Evolutionary conservation across 75 land plant species (phyloP).

Genomic region (Azolla pinnata): DNA sequence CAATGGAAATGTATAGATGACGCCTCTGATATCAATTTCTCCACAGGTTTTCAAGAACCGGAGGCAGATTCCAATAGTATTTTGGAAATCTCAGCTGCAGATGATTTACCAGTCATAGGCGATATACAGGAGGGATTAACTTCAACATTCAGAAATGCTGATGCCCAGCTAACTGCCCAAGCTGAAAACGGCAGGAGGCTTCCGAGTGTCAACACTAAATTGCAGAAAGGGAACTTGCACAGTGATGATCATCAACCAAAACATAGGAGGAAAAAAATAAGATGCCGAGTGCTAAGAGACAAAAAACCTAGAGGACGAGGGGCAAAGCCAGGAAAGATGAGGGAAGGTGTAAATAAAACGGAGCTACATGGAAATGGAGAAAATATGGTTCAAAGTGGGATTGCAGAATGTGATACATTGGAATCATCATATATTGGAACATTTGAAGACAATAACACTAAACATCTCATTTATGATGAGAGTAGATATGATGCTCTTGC

Average conservation of each 20-base stretch:
- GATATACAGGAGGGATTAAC: too few relatives aligned
- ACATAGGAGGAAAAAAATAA: background rate
- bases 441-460: background rate
- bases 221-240: background rate
- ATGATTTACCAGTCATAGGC: too few relatives aligned
- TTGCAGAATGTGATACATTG: background rate
- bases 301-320: background rate
- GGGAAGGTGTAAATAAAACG: background rate
- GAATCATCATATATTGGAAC: background rate
- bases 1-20: too few relatives aligned
- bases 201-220: too few relatives aligned
- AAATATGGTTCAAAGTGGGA: background rate
- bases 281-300: background rate
- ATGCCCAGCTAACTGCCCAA: too few relatives aligned
- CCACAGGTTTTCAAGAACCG: too few relatives aligned
- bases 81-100: too few relatives aligned
- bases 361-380: background rate
- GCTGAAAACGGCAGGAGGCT: too few relatives aligned
- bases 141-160: too few relatives aligned
- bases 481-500: too few relatives aligned
- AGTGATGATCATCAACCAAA: background rate
- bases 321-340: background rate
- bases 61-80: too few relatives aligned
- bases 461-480: background rate
- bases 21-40: too few relatives aligned